Base-by-base conservation (phyloP, 495 filamentous ascomycete species). In the Neurospora sp. region DNA sequence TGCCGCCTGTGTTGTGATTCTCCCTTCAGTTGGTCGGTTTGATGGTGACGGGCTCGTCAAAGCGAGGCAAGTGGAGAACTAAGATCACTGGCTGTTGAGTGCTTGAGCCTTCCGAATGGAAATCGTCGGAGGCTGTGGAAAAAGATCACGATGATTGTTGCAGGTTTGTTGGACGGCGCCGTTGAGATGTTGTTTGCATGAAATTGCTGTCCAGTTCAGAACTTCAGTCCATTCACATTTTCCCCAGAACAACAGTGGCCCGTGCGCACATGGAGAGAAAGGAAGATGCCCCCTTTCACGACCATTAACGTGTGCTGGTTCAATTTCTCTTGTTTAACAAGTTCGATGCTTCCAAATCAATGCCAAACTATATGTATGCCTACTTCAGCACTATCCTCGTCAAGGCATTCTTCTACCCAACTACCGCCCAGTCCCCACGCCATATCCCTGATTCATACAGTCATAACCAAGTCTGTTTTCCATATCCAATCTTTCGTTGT, bases 11-110 rank as follows among this genome's bases (percentile, higher is more conserved):
- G 20, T 54, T 54, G 20, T 3, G 73, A 44, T 23, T 23, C 48
- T 69, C 69, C 35, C 46, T 72, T 77, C 59, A 78, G 73, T 59
- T 54, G 48, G 20, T 73, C 5, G 48, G 20, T 59, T 59, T 59
- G 20, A 12, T 59, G 48, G 5, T 27, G 20, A 59, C 11, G 18
- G 48, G 11, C 48, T 27, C 48, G 20, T 54, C 10, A 23, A 54
- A 54, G 10, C 73, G 38, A 75, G 75, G 54, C 77, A 62, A 35
- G 54, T 62, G 54, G 3, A 8, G 27, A 31, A 1, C 12, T 18
- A 4, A 16, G 27, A 16, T 31, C 4, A 12, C 23, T 62, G 23
- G 54, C 23, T 4, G 48, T 62, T 4, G 27, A 23, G 23, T 62
- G 54, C 4, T 62, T 62, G 54, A 35, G 12, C 23, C 6, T 31